Conservation (phyloP, 2,329 filamentous ascomycete genomes). For the Colletotrichum sp. region DNA sequence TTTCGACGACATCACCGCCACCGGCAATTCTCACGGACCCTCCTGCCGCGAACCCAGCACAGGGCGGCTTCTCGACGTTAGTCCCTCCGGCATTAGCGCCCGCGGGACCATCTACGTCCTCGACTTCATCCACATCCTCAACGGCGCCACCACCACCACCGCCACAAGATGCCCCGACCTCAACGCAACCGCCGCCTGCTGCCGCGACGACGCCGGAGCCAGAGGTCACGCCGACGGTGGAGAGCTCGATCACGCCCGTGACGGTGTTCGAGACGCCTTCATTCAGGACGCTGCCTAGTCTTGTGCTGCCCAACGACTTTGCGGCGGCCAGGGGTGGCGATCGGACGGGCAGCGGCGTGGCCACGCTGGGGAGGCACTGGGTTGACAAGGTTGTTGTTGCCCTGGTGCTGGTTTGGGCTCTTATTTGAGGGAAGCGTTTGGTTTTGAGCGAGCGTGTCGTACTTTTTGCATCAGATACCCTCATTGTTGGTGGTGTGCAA, state of each 20-base stretch:
- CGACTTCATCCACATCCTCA: not conserved
- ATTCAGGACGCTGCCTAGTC: not conserved
- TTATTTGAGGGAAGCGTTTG: not conserved
- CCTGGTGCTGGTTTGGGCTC: not conserved
- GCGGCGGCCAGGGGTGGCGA: not conserved
- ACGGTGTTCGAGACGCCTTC: constrained; percentile 10
- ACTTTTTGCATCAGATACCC: not conserved
- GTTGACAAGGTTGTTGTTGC: not conserved
- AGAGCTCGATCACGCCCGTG: not conserved
- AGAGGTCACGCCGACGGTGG: not conserved
- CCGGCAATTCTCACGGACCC: not conserved
- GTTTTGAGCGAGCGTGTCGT: not conserved
- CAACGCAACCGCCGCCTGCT: not conserved
- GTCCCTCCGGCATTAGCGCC: not conserved
- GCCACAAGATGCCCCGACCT: not conserved
- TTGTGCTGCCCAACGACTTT: not conserved
- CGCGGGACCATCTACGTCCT: not conserved
- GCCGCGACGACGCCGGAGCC: not conserved
- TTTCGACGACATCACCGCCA: not conserved
- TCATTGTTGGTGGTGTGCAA: not conserved
- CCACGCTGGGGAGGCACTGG: not conserved
- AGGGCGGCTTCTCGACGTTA: not conserved
- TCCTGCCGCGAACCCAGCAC: not conserved
- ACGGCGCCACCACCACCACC: not conserved
- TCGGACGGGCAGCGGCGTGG: not conserved